Evolutionary conservation across 1,284 basidiomycete species (phyloP), one percentile per base, ranked within the genome.

Genomic region (Irpex rosettiformis): DNA sequence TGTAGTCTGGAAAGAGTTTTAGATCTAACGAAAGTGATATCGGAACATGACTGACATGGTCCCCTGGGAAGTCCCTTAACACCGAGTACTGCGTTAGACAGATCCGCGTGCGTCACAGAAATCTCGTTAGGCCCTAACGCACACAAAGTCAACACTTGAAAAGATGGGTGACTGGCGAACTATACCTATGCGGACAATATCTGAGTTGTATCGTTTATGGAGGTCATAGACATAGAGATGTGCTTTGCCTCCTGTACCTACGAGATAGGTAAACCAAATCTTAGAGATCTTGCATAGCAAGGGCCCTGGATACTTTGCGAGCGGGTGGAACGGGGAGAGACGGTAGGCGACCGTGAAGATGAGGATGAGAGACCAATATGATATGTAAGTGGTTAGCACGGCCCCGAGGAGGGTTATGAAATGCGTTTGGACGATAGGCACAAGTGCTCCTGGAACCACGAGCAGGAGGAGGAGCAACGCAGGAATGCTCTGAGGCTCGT

Each of bases 111-210:
- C n/a, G 40, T 55, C 43, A 63, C 47, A 3, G 62, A 61, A 8
- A 63, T 27, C 33, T 63, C 60, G 43, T 63, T 63, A 24, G 62
- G 62, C 7, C 60, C 62, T 63, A 47, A 7, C 6, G 5, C 16
- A 16, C 18, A 28, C 2, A 16, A 22, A 22, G 4, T 51, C 18
- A 28, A 16, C 16, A 37, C 33, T 3, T 6, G 28, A 54, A 29
- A 25, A 24, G 30, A 16, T 18, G 11, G 37, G 22, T 48, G 29
- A 5, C 21, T 61, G 25, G 22, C 24, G 7, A 18, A 22, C 86
- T 30, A 45, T 25, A 63, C 62, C 62, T 16, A 58, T 63, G 1
- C 62, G 51, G 13, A 63, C 56, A 18, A 62, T 45, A 8, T 63
- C 60, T 10, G 48, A 51, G 8, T 61, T 58, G 27, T 61, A 56